Evolutionary conservation across 495 filamentous ascomycete species (phyloP).

Genomic region (Hypoxylon fuscum): DNA sequence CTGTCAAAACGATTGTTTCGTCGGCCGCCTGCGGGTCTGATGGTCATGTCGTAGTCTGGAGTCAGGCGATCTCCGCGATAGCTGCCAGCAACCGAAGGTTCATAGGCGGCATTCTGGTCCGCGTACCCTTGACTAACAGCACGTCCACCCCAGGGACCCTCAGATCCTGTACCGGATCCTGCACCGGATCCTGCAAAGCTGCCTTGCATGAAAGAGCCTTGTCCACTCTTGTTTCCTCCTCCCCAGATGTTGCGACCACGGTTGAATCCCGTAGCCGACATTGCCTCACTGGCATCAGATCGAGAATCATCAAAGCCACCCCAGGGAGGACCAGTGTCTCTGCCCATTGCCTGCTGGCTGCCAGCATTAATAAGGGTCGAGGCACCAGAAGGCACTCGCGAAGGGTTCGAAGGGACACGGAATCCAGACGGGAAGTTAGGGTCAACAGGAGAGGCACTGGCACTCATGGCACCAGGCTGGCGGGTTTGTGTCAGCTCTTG

Average conservation of each 20-base stretch:
- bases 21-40: slow-evolving; percentile 47
- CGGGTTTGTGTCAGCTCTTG: slow-evolving; percentile 84
- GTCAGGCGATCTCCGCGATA: slow-evolving; percentile 57
- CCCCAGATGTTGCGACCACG: slow-evolving; percentile 72
- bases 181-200: slow-evolving; percentile 48
- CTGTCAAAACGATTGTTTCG: slow-evolving; percentile 55
- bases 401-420: slow-evolving; percentile 28
- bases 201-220: slow-evolving; percentile 44
- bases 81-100: slow-evolving; percentile 42
- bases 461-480: slow-evolving; percentile 42
- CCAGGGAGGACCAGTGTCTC: slow-evolving; percentile 69
- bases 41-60: slow-evolving; percentile 55
- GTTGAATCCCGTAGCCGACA: slow-evolving; percentile 68
- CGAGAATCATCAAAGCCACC: slow-evolving; percentile 69
- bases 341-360: slow-evolving; percentile 58
- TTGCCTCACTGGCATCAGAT: slow-evolving; percentile 69
- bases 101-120: slow-evolving; percentile 43
- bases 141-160: slow-evolving; percentile 53
- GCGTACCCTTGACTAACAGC: slow-evolving; percentile 44
- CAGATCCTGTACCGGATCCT: no score
- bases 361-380: slow-evolving; percentile 65
- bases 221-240: slow-evolving; percentile 48
- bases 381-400: slow-evolving; percentile 34
- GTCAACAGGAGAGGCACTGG: slow-evolving; percentile 47
- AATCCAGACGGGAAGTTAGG: slow-evolving; percentile 38